phyloP scores from a whole-genome alignment of 257 asterid species.

The Przewalskia tangutica region DNA sequence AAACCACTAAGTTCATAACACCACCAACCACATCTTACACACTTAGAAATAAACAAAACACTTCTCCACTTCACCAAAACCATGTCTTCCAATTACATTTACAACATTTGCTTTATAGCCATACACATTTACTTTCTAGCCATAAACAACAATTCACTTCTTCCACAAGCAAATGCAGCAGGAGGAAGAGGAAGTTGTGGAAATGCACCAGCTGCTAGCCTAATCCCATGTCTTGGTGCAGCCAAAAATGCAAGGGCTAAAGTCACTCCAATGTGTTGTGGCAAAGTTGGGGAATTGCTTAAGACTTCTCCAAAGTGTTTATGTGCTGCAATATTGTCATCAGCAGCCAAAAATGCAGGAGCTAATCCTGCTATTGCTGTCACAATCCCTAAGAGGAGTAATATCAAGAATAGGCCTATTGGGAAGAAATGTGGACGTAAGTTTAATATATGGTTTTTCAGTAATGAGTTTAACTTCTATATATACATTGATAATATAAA shows the following conservation, averaged over 20 bases:
- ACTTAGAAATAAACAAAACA: neutral
- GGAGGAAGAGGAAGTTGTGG: conserved; percentile 18
- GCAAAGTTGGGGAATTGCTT: conserved; percentile 16
- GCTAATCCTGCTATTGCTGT: conserved; percentile 25
- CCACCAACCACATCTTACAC: neutral
- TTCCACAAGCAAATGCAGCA: conserved; percentile 14
- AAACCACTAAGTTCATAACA: neutral
- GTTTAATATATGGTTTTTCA: neutral
- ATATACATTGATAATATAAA: neutral
- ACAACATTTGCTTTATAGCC: neutral
- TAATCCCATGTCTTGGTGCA: conserved; percentile 24
- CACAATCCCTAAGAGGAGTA: conserved; percentile 31
- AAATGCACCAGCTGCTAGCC: conserved; percentile 20
- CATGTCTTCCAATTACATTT: conserved; percentile 10
- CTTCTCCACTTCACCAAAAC: neutral
- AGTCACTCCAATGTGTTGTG: conserved; percentile 20
- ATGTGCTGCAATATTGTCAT: conserved; percentile 29
- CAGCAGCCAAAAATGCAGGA: conserved; percentile 21
- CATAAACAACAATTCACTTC: neutral
- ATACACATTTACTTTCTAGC: conserved; percentile 13
- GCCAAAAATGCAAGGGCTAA: conserved; percentile 12
- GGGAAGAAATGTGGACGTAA: conserved; percentile 39
- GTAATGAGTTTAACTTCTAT: neutral
- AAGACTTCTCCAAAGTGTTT: conserved; percentile 23
- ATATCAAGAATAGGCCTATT: conserved; percentile 18